phyloP scores from a whole-genome alignment of 2,329 filamentous ascomycete genomes.

The Chaetomium olivaceum region DNA sequence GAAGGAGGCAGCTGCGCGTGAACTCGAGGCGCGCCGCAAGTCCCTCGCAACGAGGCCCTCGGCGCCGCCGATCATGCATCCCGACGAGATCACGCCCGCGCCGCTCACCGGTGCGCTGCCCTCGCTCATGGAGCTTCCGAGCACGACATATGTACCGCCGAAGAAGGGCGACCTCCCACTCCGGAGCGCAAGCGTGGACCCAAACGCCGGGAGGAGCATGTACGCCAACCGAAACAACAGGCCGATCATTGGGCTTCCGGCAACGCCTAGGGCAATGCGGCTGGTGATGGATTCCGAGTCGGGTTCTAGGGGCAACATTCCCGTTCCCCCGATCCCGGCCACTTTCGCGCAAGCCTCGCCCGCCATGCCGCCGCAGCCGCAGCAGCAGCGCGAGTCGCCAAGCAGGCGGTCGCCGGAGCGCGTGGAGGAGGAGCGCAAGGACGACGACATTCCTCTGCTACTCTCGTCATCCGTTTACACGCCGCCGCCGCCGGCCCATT shows the following conservation, averaged over 20 bases:
- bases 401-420: conserved; percentile 34
- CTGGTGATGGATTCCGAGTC: conserved; percentile 67
- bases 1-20: conserved; percentile 75
- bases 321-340: conserved; percentile 57
- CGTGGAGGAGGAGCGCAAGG: conserved; percentile 34
- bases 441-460: conserved; percentile 39
- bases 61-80: conserved; percentile 77
- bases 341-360: conserved; percentile 48
- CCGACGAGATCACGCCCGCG: conserved; percentile 55
- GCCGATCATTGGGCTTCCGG: conserved; percentile 74
- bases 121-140: conserved; percentile 45
- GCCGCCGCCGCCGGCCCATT: conserved; percentile 47
- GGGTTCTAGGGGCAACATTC: conserved; percentile 46
- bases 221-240: conserved; percentile 44
- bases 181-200: conserved; percentile 67
- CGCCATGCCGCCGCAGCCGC: conserved; percentile 38
- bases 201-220: conserved; percentile 52
- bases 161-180: conserved; percentile 48
- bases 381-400: conserved; percentile 33
- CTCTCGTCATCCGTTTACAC: conserved; percentile 63
- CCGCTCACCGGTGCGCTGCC: conserved; percentile 32
- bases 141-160: conserved; percentile 43
- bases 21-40: conserved; percentile 83
- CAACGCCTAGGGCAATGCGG: conserved; percentile 88
- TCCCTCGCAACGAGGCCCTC: conserved; percentile 80